Conservation (phyloP, 1,284 basidiomycete species). For the Rhodotorula sp. region DNA sequence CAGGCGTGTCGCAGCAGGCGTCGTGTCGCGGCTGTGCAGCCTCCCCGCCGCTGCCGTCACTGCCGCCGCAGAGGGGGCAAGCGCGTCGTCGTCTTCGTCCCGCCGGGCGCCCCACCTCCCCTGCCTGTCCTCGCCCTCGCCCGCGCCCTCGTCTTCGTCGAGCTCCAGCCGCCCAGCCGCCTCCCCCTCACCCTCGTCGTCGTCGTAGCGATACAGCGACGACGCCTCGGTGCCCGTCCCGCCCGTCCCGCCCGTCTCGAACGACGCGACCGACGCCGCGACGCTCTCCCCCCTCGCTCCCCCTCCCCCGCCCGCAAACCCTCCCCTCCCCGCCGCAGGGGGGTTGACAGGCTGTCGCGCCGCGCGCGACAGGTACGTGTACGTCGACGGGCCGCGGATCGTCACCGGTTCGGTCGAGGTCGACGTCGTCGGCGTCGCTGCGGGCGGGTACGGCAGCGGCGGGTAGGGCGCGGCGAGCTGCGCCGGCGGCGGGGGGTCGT, state of each 20-base stretch:
- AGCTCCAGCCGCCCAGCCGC: conserved; percentile 33
- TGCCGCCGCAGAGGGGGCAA: not conserved
- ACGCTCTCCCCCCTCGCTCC: not conserved
- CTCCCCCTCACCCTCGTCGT: conserved; percentile 27
- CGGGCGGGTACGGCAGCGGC: conserved; percentile 28
- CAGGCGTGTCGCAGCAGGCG: not conserved
- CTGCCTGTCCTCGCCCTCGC: not conserved
- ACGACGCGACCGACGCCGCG: conserved; percentile 6
- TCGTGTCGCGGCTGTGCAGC: conserved; percentile 11
- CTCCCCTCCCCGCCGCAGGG: not conserved
- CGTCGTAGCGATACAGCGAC: too few relatives aligned
- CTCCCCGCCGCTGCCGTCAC: not conserved
- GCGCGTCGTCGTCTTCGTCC: not conserved
- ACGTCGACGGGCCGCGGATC: not conserved
- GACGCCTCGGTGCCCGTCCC: conserved; percentile 1
- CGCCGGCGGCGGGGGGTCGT: conserved; percentile 1
- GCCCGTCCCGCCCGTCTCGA: conserved; percentile 19
- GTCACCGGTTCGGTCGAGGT: conserved; percentile 15
- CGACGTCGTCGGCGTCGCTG: not conserved
- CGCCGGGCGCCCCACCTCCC: not conserved
- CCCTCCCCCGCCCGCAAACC: not conserved
- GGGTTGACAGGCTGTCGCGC: conserved; percentile 1
- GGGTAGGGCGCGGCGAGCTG: conserved; percentile 7
- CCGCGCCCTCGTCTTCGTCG: conserved; percentile 8
- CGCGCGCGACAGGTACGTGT: conserved; percentile 5